Percentiles rank a stretch among this genome's conserved stretches.
phyloP scores from a whole-genome alignment of 75 land plant genomes.

The Isoetes taiwanensis region DNA sequence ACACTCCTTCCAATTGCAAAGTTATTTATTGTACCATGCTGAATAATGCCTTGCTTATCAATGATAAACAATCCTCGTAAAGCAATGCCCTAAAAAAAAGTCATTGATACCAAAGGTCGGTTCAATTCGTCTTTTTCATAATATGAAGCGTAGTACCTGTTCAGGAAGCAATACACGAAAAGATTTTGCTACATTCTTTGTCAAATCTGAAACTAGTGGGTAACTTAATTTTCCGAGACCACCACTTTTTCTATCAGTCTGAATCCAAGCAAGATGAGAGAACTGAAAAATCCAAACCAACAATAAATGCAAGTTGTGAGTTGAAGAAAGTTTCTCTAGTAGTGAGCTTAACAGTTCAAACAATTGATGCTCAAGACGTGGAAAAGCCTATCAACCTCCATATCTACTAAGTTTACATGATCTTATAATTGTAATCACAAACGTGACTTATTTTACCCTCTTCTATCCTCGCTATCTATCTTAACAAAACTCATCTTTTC shows the following conservation, averaged over 20 bases:
- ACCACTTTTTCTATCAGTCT: neutral
- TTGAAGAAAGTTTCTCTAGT: too few relatives aligned
- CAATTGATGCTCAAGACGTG: too few relatives aligned
- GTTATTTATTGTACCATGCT: constrained; percentile 3
- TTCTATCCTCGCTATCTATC: too few relatives aligned
- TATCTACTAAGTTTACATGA: too few relatives aligned
- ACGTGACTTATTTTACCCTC: too few relatives aligned
- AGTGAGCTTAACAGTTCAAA: too few relatives aligned
- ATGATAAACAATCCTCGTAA: constrained; percentile 4
- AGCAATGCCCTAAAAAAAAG: neutral
- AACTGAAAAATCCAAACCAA: too few relatives aligned
- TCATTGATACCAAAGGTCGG: neutral
- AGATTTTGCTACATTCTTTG: neutral
- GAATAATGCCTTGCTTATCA: constrained; percentile 9
- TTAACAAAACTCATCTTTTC: too few relatives aligned
- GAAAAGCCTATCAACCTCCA: too few relatives aligned
- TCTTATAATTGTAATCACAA: too few relatives aligned
- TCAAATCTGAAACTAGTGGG: constrained; percentile 4
- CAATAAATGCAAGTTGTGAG: too few relatives aligned
- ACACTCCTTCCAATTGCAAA: constrained; percentile 4
- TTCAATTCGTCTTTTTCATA: neutral
- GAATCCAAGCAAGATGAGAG: neutral
- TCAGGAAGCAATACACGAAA: constrained; percentile 1
- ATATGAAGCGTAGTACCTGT: neutral
- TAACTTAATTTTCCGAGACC: neutral